These are phyloP conservation scores for Aspergillus neoniger DNA, from an alignment of 2,329 filamentous ascomycete genomes.

Conservation along the genomic window DNA sequence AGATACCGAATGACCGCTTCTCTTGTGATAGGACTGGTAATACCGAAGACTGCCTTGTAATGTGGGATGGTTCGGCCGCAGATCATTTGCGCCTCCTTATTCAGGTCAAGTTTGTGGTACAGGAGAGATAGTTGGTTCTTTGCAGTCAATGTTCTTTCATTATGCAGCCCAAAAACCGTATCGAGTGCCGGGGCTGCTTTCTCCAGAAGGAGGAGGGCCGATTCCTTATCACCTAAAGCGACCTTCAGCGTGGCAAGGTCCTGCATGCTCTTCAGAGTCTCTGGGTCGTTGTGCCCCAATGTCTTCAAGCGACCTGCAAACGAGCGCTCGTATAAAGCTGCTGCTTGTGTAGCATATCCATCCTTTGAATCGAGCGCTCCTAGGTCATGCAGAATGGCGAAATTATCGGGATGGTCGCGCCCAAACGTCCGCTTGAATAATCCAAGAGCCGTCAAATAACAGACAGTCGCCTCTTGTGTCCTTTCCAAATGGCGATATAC, in stretches of 20 bases:
- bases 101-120: constrained; percentile 33
- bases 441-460: constrained; percentile 30
- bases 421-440: constrained; percentile 32
- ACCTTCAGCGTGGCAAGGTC: constrained; percentile 32
- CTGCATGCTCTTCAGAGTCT: constrained; percentile 35
- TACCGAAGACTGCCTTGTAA: constrained; percentile 29
- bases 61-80: constrained; percentile 28
- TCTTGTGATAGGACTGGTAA: constrained; percentile 26
- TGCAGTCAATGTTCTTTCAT: constrained; percentile 31
- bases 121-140: constrained; percentile 33
- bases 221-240: constrained; percentile 29
- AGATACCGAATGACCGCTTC: constrained; percentile 30
- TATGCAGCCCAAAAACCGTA: constrained; percentile 32
- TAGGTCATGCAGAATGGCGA: constrained; percentile 30
- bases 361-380: constrained; percentile 32
- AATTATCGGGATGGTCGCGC: constrained; percentile 33
- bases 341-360: constrained; percentile 34
- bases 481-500: constrained; percentile 28
- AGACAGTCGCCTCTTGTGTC: constrained; percentile 30
- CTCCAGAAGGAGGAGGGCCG: constrained; percentile 31
- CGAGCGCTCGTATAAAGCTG: constrained; percentile 33
- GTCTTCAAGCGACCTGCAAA: constrained; percentile 33
- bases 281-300: constrained; percentile 32
- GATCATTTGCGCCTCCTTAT: constrained; percentile 29
- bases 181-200: constrained; percentile 33